Base-by-base conservation (phyloP, 495 filamentous ascomycete species). In the Trichodelitschia bisporula region DNA sequence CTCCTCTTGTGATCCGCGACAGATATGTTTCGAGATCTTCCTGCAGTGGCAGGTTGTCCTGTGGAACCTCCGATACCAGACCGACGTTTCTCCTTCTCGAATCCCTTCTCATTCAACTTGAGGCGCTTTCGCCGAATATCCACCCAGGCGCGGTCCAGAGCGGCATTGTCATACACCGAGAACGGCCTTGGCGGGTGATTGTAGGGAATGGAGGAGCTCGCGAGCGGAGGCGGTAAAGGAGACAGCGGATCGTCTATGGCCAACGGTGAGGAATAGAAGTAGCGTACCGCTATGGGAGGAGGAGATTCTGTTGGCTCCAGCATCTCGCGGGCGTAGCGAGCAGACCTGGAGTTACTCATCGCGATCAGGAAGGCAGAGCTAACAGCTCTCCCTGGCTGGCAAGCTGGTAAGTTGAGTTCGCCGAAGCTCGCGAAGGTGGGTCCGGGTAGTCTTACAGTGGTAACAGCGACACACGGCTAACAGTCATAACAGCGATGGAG, bases 191-290 rank as follows among this genome's bases (percentile, higher is more conserved):
- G 50, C 16, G 50, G 46, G 6, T 45, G 44, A 5, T 25, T 38
- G 12, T 35, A 34, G 1, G 42, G 15, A 9, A 8, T 10, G 18
- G 9, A 8, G 26, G 9, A 30, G 10, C 16, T 28, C 1, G 43
- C 36, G 15, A 35, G 8, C n/a, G 48, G 49, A 8, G 51, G 48
- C 11, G 49, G 52, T 4, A 55, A 31, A 6, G 52, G 47, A 10
- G 52, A 54, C 0, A 56, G 44, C 19, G 52, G 50, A 34, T 56
- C 52, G 40, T 56, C 52, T 14, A 56, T 47, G 26, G 49, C 43
- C 4, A 53, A 32, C 3, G 45, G 49, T 6, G 43, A 45, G 14
- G 47, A 40, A 29, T 54, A 56, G 40, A 54, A 56, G 38, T 49
- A 56, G 8, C 52, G 44, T 6, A 44, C 47, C 4, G 37, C 8